Base-by-base conservation (phyloP, 2,329 filamentous ascomycete species). In the Parasarocladium wereldwijsianum region DNA sequence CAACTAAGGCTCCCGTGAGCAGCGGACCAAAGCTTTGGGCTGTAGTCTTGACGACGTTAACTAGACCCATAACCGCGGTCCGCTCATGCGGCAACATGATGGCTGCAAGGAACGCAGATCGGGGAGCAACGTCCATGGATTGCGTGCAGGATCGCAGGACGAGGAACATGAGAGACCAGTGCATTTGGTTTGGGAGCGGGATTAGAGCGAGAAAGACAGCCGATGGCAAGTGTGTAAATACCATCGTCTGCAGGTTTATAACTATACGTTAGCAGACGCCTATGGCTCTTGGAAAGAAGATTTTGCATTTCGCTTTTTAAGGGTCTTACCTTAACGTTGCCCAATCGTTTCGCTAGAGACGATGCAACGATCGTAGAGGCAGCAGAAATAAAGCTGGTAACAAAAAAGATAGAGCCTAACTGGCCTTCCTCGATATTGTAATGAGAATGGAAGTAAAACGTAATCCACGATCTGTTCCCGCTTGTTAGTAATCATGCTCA, bases 211-310 rank as follows among this genome's bases (percentile, higher is more conserved):
- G 61, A 38, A 73, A 75, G 16, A 82, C 50, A 6, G 76, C 60
- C 0, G 75, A 79, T 0, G 78, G 78, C 1, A 83, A 56, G 40
- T 83, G 76, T 0, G 76, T 81, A 43, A 80, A 78, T 7, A 79
- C 75, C 77, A 83, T 83, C 2, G 76, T 81, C 58, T 72, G 36
- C 1, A 11, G n/a, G 12, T 4, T 32, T 5, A 33, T 35, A 31
- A 15, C 19, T 3, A 9, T 10, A n/a, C 17, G n/a, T n/a, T n/a
- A n/a, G n/a, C n/a, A n/a, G n/a, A n/a, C n/a, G n/a, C n/a, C n/a
- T n/a, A n/a, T n/a, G n/a, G n/a, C n/a, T n/a, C n/a, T n/a, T n/a
- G n/a, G n/a, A n/a, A n/a, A n/a, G n/a, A n/a, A n/a, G n/a, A n/a
- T n/a, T n/a, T n/a, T n/a, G n/a, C n/a, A n/a, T n/a, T n/a, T n/a